phyloP scores from a whole-genome alignment of 768 basidiomycete species.

The Xanthoconium stramineum region DNA sequence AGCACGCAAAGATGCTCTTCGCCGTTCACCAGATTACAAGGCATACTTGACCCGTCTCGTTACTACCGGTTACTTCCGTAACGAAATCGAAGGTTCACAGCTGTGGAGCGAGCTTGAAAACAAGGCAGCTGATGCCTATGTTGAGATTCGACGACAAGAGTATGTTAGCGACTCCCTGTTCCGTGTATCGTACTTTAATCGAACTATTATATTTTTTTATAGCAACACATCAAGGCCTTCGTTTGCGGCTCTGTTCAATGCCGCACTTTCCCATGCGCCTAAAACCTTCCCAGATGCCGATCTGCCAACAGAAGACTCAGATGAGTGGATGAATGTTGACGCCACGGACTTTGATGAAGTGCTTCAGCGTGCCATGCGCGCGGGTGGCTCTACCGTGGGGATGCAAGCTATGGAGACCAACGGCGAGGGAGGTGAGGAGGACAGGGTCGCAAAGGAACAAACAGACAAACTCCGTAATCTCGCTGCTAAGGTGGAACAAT shows the following conservation, averaged over 20 bases:
- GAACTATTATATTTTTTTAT: neutral
- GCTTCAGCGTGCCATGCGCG: constrained; percentile 44
- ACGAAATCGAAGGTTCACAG: constrained; percentile 72
- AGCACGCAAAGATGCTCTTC: constrained; percentile 65
- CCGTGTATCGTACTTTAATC: neutral
- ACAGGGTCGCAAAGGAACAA: constrained; percentile 57
- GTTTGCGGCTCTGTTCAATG: constrained; percentile 71
- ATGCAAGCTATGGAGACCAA: constrained; percentile 54
- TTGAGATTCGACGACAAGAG: constrained; percentile 63
- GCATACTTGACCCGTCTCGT: constrained; percentile 68
- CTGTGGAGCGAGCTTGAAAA: constrained; percentile 72
- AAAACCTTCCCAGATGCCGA: constrained; percentile 20
- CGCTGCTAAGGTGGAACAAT: constrained; percentile 83
- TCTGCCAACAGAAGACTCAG: constrained; percentile 58
- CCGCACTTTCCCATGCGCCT: constrained; percentile 49
- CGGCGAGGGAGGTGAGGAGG: constrained; percentile 27
- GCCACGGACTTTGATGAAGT: constrained; percentile 72
- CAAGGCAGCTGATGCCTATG: constrained; percentile 66
- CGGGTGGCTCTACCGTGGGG: constrained; percentile 10
- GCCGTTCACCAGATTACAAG: constrained; percentile 61
- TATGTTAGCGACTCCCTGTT: constrained; percentile 36
- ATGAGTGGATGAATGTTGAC: constrained; percentile 86
- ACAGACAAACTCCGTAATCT: constrained; percentile 69
- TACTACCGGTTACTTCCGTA: constrained; percentile 71
- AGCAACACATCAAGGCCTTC: constrained; percentile 65